Percentiles rank a stretch among this genome's conserved stretches.
These are phyloP conservation scores for Barbarea vulgaris DNA, from an alignment of 345 rosid species.

Conservation along the genomic window DNA sequence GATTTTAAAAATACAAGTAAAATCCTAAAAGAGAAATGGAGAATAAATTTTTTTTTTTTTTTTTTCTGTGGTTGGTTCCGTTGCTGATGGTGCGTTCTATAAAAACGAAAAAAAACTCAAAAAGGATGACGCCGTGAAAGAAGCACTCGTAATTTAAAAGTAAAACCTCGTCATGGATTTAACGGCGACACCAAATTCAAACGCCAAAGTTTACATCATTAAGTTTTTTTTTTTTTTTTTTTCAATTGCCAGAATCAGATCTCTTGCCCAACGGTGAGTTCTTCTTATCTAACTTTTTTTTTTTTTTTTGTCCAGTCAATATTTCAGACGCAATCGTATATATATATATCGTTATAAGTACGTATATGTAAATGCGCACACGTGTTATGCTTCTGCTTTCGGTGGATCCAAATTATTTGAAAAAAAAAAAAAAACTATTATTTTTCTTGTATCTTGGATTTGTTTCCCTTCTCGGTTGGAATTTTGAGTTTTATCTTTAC, in stretches of 20 bases:
- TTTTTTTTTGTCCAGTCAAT: background rate
- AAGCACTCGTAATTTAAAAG: too few relatives aligned
- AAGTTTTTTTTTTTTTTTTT: background rate
- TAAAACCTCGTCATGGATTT: too few relatives aligned
- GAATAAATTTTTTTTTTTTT: too few relatives aligned
- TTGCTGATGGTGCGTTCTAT: too few relatives aligned
- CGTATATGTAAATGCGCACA: background rate
- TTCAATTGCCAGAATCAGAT: conserved; percentile 13
- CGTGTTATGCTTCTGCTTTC: conserved; percentile 13
- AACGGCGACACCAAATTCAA: background rate
- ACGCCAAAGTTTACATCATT: background rate
- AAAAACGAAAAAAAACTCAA: too few relatives aligned
- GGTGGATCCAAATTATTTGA: conserved; percentile 1
- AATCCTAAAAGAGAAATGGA: too few relatives aligned
- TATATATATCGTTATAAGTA: too few relatives aligned
- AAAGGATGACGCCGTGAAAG: too few relatives aligned
- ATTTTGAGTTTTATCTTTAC: conserved; percentile 2
- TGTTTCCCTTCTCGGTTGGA: background rate
- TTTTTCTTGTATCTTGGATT: background rate
- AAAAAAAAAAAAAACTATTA: background rate
- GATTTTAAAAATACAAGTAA: too few relatives aligned
- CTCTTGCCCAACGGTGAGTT: conserved; percentile 27
- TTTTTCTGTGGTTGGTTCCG: too few relatives aligned
- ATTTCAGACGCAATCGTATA: background rate
- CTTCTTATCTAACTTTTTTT: background rate